Conservation (phyloP, 805 yeast genomes). For the Lipomyces kockii region DNA sequence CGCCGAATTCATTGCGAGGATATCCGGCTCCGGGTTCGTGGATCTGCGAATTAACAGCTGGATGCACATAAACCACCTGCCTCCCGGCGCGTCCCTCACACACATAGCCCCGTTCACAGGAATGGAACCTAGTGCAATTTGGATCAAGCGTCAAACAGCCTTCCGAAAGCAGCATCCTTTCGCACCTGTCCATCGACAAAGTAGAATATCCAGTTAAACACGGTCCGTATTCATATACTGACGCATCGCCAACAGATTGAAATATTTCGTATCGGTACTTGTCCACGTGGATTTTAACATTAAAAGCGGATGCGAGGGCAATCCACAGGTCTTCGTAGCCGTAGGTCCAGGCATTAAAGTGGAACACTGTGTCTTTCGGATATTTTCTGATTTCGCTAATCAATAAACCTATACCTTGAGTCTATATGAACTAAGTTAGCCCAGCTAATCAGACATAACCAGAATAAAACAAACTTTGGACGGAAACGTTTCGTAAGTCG, state of each 20-base stretch:
- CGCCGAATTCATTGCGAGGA: slow-evolving; percentile 32
- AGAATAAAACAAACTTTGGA: background rate
- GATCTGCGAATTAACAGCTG: slow-evolving; percentile 39
- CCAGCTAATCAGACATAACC: slow-evolving; percentile 37
- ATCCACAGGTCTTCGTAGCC: slow-evolving; percentile 64
- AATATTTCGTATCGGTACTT: slow-evolving; percentile 40
- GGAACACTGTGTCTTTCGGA: slow-evolving; percentile 52
- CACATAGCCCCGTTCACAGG: slow-evolving; percentile 35
- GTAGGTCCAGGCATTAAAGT: slow-evolving; percentile 49
- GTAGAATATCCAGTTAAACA: slow-evolving; percentile 11
- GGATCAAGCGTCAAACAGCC: slow-evolving; percentile 18
- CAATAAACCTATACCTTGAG: slow-evolving; percentile 49
- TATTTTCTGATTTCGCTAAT: slow-evolving; percentile 49
- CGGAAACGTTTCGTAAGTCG: background rate
- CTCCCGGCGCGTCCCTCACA: slow-evolving; percentile 25
- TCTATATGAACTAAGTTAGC: slow-evolving; percentile 43
- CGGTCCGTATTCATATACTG: slow-evolving; percentile 24
- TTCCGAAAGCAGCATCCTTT: background rate
- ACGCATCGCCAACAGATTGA: slow-evolving; percentile 26
- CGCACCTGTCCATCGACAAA: background rate
- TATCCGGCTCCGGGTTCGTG: slow-evolving; percentile 33
- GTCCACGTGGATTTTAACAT: slow-evolving; percentile 45
- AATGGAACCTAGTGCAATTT: slow-evolving; percentile 18
- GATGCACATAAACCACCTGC: slow-evolving; percentile 25
- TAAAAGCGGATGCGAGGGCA: slow-evolving; percentile 43